Conservation (phyloP, 2,329 filamentous ascomycete species). For the Rhynchosporium agropyri region DNA sequence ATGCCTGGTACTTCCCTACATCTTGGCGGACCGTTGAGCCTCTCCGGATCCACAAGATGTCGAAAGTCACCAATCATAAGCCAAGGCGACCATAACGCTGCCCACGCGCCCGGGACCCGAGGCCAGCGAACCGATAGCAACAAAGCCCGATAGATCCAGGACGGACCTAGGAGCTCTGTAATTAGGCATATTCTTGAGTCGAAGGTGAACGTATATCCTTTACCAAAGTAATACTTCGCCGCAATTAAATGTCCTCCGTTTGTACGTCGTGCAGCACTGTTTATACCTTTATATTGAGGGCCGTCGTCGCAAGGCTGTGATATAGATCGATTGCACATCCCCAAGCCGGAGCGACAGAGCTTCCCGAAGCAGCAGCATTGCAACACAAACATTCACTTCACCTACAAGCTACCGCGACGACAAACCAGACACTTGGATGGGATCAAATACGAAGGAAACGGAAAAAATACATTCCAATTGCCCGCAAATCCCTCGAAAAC, state of each 20-base stretch:
- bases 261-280: neutral
- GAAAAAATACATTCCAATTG: neutral
- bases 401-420: constrained; percentile 12
- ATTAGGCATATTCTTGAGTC: constrained; percentile 6
- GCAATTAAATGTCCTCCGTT: too few relatives aligned
- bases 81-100: constrained; percentile 21
- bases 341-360: constrained; percentile 21
- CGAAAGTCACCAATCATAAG: constrained; percentile 28
- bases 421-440: constrained; percentile 5
- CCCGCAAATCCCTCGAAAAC: too few relatives aligned
- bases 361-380: constrained; percentile 15
- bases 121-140: constrained; percentile 18
- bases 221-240: too few relatives aligned
- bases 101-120: neutral
- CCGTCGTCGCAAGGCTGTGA: constrained; percentile 12
- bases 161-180: constrained; percentile 3
- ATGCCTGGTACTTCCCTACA: neutral
- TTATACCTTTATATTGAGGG: constrained; percentile 10
- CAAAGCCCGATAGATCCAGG: constrained; percentile 21
- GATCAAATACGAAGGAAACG: constrained; percentile 9
- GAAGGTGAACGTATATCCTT: neutral
- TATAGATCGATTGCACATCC: constrained; percentile 28
- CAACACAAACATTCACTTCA: constrained; percentile 23
- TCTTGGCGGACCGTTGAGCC: constrained; percentile 12
- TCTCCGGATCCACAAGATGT: constrained; percentile 21